Percentiles rank a stretch among this genome's conserved stretches.
Conservation (phyloP, 495 filamentous ascomycete species). For the Geopyxis carbonaria region DNA sequence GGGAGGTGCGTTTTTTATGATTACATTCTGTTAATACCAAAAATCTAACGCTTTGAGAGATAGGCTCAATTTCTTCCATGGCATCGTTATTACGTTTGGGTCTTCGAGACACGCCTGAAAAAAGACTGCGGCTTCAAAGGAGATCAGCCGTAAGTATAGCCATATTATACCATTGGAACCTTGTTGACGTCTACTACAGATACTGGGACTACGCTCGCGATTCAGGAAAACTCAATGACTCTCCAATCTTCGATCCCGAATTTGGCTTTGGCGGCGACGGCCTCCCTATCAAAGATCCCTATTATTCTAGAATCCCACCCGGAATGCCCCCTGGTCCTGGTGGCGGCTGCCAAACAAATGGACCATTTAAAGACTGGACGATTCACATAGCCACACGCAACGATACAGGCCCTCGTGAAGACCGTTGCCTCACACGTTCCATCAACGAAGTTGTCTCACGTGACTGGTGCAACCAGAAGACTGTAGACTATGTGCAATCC, state of each 20-base stretch:
- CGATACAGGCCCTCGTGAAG: neutral
- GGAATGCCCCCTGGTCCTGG: slow-evolving; percentile 10
- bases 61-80: slow-evolving; percentile 26
- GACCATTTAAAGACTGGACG: slow-evolving; percentile 28
- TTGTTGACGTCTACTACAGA: slow-evolving; percentile 10
- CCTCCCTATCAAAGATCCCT: neutral
- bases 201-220: slow-evolving; percentile 32
- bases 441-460: slow-evolving; percentile 6
- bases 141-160: slow-evolving; percentile 18
- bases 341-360: slow-evolving; percentile 27
- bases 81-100: slow-evolving; percentile 21
- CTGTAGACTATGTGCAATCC: slow-evolving; percentile 6
- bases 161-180: neutral
- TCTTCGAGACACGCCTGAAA: slow-evolving; percentile 21
- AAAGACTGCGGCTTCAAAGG: slow-evolving; percentile 26
- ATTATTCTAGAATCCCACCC: neutral
- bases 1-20: slow-evolving; percentile 5
- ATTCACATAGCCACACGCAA: slow-evolving; percentile 9
- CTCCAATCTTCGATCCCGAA: slow-evolving; percentile 26
- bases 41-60: neutral
- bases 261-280: slow-evolving; percentile 32
- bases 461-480: slow-evolving; percentile 1
- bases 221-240: slow-evolving; percentile 10
- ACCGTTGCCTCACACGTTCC: slow-evolving; percentile 10
- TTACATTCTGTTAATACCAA: too few relatives aligned